Evolutionary conservation across 441 rosid species (phyloP).

Genomic region (Populus hybrid): DNA sequence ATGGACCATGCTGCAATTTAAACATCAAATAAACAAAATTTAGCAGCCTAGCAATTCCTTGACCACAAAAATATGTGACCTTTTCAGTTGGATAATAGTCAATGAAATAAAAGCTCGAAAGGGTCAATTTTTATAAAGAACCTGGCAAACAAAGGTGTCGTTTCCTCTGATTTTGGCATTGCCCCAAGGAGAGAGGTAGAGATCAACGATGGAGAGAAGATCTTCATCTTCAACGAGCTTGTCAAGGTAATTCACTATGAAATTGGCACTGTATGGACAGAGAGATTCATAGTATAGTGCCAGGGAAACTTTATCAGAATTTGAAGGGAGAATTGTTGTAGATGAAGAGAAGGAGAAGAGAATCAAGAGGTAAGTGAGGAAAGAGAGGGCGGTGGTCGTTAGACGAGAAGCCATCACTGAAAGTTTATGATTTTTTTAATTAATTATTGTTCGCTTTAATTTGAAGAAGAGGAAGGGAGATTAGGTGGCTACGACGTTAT

Average conservation of each 20-base stretch:
- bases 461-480: not conserved
- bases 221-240: slow-evolving; percentile 50
- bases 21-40: slow-evolving; percentile 1
- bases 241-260: slow-evolving; percentile 52
- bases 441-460: not conserved
- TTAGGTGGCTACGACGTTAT: not conserved
- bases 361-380: slow-evolving; percentile 11
- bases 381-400: not conserved
- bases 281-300: slow-evolving; percentile 77
- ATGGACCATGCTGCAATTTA: slow-evolving; percentile 70
- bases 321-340: slow-evolving; percentile 23
- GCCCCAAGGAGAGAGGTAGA: slow-evolving; percentile 77
- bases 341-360: slow-evolving; percentile 21
- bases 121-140: slow-evolving; percentile 3
- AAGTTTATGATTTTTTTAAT: too few species aligned
- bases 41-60: not conserved
- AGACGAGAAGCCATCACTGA: slow-evolving; percentile 24
- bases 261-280: slow-evolving; percentile 72
- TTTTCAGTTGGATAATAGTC: not conserved
- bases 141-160: slow-evolving; percentile 76
- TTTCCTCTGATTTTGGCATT: slow-evolving; percentile 57
- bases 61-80: not conserved
- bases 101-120: not conserved
- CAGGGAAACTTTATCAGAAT: slow-evolving; percentile 45
- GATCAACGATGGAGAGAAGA: slow-evolving; percentile 68